A percentile compares a stretch with the other conserved stretches of the same genome.
phyloP scores from a whole-genome alignment of 2,329 filamentous ascomycete species.

The Colletotrichum gloeosporioides region DNA sequence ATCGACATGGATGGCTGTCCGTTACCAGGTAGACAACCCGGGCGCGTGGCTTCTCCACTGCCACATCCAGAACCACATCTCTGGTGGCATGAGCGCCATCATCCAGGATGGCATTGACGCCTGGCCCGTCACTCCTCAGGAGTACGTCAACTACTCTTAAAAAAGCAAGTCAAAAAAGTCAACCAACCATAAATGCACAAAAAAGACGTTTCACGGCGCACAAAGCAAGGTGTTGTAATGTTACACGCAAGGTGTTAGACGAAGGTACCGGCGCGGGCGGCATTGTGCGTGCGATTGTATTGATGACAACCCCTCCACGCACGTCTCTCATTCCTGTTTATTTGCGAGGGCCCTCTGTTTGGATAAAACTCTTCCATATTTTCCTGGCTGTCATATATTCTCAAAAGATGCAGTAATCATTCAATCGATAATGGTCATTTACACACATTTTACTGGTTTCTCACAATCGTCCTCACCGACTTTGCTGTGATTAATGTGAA shows the following conservation, averaged over 20 bases:
- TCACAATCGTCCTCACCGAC: neutral
- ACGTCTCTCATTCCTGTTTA: neutral
- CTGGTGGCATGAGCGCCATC: conserved; percentile 60
- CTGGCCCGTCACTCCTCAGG: conserved; percentile 45
- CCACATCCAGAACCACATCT: conserved; percentile 58
- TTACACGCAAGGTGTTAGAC: neutral
- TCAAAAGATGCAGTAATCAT: conserved; percentile 12
- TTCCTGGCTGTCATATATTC: conserved; percentile 14
- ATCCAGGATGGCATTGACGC: conserved; percentile 53
- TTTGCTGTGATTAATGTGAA: neutral
- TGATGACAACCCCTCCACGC: neutral
- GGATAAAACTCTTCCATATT: neutral
- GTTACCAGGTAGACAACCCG: conserved; percentile 58
- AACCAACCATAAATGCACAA: neutral
- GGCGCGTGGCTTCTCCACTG: conserved; percentile 62
- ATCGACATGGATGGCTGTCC: conserved; percentile 52
- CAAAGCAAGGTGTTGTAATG: conserved; percentile 1
- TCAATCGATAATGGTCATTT: conserved; percentile 11
- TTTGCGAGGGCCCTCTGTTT: neutral
- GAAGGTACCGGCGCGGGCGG: neutral
- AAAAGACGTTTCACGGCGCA: neutral
- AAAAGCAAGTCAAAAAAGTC: neutral
- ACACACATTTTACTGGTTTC: neutral
- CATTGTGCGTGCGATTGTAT: conserved; percentile 4
- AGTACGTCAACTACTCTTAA: conserved; percentile 32